Conservation (phyloP, 1,139 yeast genomes). For the Williopsis jadinii region DNA sequence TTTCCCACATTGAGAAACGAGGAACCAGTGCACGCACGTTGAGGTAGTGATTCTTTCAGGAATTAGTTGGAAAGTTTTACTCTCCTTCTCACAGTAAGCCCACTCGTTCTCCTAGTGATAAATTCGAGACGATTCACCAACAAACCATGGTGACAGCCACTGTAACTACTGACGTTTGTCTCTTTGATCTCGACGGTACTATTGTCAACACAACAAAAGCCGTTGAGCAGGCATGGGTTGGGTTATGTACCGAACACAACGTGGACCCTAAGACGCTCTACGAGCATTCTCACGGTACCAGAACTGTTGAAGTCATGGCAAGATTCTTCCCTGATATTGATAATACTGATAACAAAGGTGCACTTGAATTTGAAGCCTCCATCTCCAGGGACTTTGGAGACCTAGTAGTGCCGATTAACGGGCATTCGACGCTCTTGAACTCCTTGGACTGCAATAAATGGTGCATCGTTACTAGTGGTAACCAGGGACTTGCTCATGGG, state of each 20-base stretch:
- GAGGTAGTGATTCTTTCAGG: too few species aligned
- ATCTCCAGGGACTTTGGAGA: constrained; percentile 71
- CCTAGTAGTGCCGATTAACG: constrained; percentile 66
- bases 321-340: constrained; percentile 74
- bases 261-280: constrained; percentile 66
- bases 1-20: too few species aligned
- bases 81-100: not conserved
- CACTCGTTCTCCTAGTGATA: not conserved
- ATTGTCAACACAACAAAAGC: constrained; percentile 78
- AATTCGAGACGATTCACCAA: too few species aligned
- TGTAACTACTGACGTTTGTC: constrained; percentile 22
- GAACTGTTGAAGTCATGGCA: constrained; percentile 72
- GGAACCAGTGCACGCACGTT: not conserved
- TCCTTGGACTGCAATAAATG: constrained; percentile 40
- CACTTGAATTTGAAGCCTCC: constrained; percentile 49
- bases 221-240: constrained; percentile 76
- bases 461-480: constrained; percentile 76
- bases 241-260: constrained; percentile 63
- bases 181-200: constrained; percentile 84
- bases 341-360: constrained; percentile 55
- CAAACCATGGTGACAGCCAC: constrained; percentile 10
- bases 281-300: constrained; percentile 73
- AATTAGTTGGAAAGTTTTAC: not conserved
- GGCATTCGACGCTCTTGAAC: constrained; percentile 58
- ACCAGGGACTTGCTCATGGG: constrained; percentile 65